Evolutionary conservation across 2,329 filamentous ascomycete species (phyloP).

Genomic region (Claviceps sp.): DNA sequence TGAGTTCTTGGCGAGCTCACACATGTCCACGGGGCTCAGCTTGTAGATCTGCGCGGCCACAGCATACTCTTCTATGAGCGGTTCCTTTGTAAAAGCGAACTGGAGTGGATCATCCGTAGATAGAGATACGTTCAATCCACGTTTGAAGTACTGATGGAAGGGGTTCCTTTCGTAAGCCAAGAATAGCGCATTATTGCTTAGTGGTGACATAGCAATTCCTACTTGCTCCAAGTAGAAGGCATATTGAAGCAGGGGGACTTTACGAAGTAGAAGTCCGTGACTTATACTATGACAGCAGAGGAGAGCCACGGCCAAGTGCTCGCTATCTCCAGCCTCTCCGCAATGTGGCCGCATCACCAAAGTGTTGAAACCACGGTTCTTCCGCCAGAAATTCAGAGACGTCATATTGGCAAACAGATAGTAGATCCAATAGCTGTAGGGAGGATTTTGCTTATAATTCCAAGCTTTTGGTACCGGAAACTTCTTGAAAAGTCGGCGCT

Average conservation of each 20-base stretch:
- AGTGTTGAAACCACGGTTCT: constrained; percentile 86
- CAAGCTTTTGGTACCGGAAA: constrained; percentile 83
- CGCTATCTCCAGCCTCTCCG: constrained; percentile 91
- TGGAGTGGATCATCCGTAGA: constrained; percentile 95
- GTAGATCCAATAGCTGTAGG: constrained; percentile 99
- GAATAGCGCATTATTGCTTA: constrained; percentile 96
- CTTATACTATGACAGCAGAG: constrained; percentile 95
- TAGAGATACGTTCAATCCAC: constrained; percentile 86
- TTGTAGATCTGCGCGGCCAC: constrained; percentile 98
- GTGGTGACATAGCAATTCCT: constrained; percentile 96
- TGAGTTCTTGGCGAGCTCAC: constrained; percentile 90
- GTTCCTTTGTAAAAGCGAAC: constrained; percentile 97
- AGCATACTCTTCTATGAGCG: constrained; percentile 93
- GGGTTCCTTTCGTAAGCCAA: constrained; percentile 94
- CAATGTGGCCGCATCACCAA: constrained; percentile 89
- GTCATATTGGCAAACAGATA: constrained; percentile 90
- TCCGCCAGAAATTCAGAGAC: constrained; percentile 84
- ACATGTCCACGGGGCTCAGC: constrained; percentile 94
- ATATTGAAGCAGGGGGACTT: constrained; percentile 90
- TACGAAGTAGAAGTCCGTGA: constrained; percentile 81
- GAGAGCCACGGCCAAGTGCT: constrained; percentile 84
- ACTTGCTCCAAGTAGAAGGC: constrained; percentile 97
- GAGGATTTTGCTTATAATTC: constrained; percentile 88
- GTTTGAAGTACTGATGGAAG: constrained; percentile 88
- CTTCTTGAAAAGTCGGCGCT: constrained; percentile 87